Evolutionary conservation across 306 rosid genomes (phyloP), one percentile per base, ranked within the genome.

Genomic region (Inga laurina): DNA sequence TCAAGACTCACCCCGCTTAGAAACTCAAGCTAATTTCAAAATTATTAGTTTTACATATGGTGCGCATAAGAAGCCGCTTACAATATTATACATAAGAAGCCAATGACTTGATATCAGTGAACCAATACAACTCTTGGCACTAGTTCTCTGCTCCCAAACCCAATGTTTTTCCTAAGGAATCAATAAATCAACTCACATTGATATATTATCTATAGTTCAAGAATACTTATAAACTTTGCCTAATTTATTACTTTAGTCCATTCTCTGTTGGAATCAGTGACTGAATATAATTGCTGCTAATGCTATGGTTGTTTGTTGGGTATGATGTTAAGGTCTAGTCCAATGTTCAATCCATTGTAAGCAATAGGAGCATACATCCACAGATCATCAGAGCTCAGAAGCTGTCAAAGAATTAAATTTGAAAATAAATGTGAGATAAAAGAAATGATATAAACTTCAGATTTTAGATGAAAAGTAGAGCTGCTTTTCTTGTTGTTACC

Each of bases 331-430:
- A 87, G 86, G 79, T 91, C 91, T 79, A 95, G 91, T 72, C 97
- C 97, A 34, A 93, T 84, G 88, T 91, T 91, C 92, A 87, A 90
- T 81, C 99, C 98, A 83, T 92, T 95, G 91, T 90, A 95, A 82
- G 96, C 97, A 75, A 95, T 90, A 7, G 99, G 99, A 90, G 99
- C 89, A 10, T 95, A 93, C 98, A 92, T 95, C 99, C 98, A 95
- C 30, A 90, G 78, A 75, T 95, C 96, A 74, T 92, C 94, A 69
- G 98, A 95, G 87, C 98, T 95, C 78, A 95, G 77, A 65, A 95
- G 90, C 99, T 95, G 86, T 88, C 67, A 32, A 8, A 69, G 57
- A 73, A 45, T 74, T 49, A 75, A 74, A 79, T 64, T 59, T 51
- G 80, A 68, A 39, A 39, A 39, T 39, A 39, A 84, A 82, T 74